Conservation (phyloP, 805 yeast species). For the Suhomyces xylopsoci region DNA sequence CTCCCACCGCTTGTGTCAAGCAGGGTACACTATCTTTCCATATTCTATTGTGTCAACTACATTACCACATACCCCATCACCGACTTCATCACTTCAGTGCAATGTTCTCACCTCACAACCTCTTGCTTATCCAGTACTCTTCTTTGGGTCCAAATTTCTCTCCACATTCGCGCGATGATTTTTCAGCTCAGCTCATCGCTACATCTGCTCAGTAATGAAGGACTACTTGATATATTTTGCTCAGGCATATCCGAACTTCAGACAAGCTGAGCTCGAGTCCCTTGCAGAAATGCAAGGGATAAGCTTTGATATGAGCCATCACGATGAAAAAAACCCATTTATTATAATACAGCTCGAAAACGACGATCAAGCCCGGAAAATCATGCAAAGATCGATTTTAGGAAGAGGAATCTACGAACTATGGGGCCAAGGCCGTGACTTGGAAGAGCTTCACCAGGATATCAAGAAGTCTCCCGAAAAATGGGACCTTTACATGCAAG, state of each 20-base stretch:
- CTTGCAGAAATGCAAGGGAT: slow-evolving; percentile 66
- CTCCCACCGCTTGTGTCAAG: no score
- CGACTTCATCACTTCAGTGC: not conserved
- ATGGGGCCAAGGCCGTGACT: slow-evolving; percentile 68
- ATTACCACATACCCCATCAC: not conserved
- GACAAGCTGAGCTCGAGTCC: slow-evolving; percentile 80
- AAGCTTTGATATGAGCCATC: slow-evolving; percentile 55
- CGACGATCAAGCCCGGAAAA: slow-evolving; percentile 63
- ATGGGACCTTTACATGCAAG: slow-evolving; percentile 37
- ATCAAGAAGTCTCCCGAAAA: slow-evolving; percentile 30
- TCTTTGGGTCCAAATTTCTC: not conserved
- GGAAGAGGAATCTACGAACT: slow-evolving; percentile 76
- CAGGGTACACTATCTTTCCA: not conserved
- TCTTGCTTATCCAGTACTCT: not conserved
- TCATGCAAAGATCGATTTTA: slow-evolving; percentile 66
- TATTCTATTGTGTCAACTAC: not conserved
- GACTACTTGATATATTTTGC: slow-evolving; percentile 79
- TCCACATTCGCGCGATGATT: not conserved
- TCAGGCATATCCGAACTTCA: slow-evolving; percentile 74
- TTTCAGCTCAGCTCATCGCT: not conserved
- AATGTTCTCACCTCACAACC: not conserved
- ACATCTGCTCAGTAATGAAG: slow-evolving; percentile 31
- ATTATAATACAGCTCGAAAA: slow-evolving; percentile 60
- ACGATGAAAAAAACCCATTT: slow-evolving; percentile 65
- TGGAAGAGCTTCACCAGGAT: slow-evolving; percentile 56